Evolutionary conservation across 2,329 filamentous ascomycete genomes (phyloP).

Genomic region (Leptographium lundbergii): DNA sequence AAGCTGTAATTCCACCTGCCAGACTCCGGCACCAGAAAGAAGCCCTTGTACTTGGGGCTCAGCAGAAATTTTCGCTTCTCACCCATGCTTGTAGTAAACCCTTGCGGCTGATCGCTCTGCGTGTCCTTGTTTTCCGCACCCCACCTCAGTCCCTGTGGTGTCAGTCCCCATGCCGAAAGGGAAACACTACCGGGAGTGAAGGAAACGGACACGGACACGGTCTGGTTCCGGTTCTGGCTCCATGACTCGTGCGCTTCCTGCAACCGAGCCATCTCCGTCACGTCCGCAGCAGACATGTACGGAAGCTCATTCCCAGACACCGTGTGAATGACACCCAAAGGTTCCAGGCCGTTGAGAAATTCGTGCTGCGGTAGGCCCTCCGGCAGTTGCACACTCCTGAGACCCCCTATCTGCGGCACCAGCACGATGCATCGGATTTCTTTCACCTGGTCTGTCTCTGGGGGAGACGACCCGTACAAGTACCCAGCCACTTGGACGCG

Average conservation of each 20-base stretch:
- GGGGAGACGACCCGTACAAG: slow-evolving; percentile 82
- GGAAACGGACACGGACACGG: slow-evolving; percentile 85
- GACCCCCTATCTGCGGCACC: slow-evolving; percentile 90
- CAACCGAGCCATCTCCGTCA: slow-evolving; percentile 83
- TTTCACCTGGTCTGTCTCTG: slow-evolving; percentile 93
- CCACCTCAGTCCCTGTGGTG: slow-evolving; percentile 90
- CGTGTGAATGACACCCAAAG: slow-evolving; percentile 90
- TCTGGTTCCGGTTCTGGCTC: slow-evolving; percentile 62
- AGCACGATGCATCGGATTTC: slow-evolving; percentile 95
- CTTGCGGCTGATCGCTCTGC: slow-evolving; percentile 83
- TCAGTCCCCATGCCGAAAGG: slow-evolving; percentile 84
- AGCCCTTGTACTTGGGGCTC: slow-evolving; percentile 86
- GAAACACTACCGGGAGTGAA: slow-evolving; percentile 97
- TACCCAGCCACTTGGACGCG: slow-evolving; percentile 95
- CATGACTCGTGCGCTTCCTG: slow-evolving; percentile 71
- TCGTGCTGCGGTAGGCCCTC: slow-evolving; percentile 87
- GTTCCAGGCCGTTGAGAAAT: slow-evolving; percentile 74
- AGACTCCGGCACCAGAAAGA: slow-evolving; percentile 88
- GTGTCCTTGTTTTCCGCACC: slow-evolving; percentile 91
- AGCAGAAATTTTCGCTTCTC: slow-evolving; percentile 91
- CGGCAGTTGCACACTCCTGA: slow-evolving; percentile 82
- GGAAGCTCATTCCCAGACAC: slow-evolving; percentile 87
- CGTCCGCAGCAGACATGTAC: slow-evolving; percentile 92
- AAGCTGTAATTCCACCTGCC: slow-evolving; percentile 97
- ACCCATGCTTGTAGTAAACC: slow-evolving; percentile 84